phyloP scores from a whole-genome alignment of 257 asterid genomes.

The Gynochthodes officinalis region DNA sequence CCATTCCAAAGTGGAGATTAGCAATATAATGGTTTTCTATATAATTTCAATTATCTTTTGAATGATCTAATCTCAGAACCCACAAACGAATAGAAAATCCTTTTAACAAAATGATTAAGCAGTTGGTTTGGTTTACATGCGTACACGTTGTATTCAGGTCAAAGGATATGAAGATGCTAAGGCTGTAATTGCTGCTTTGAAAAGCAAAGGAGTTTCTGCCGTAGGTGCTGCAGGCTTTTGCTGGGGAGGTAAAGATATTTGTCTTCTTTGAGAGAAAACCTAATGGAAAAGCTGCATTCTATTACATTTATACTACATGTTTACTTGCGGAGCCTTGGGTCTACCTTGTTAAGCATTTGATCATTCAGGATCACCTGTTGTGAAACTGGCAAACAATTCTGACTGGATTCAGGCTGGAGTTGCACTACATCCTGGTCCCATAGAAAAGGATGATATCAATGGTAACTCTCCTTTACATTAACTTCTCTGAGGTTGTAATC shows the following conservation, averaged over 20 bases:
- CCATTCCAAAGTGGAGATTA: not conserved
- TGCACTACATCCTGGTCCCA: slow-evolving; percentile 60
- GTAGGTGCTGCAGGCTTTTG: slow-evolving; percentile 70
- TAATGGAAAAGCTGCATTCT: not conserved
- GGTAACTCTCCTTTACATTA: slow-evolving; percentile 27
- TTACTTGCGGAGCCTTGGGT: not conserved
- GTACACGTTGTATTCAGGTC: slow-evolving; percentile 24
- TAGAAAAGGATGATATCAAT: slow-evolving; percentile 50
- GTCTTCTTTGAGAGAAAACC: not conserved
- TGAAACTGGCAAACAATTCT: slow-evolving; percentile 41
- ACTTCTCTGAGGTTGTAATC: not conserved
- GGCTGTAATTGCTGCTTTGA: slow-evolving; percentile 40
- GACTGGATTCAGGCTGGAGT: slow-evolving; percentile 56
- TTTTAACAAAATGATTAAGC: not conserved
- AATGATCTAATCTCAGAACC: not conserved
- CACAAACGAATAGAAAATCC: not conserved
- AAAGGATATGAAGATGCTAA: slow-evolving; percentile 60
- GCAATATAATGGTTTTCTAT: not conserved
- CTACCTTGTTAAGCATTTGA: not conserved
- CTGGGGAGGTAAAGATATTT: slow-evolving; percentile 55
- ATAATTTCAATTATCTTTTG: not conserved
- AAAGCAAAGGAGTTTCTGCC: slow-evolving; percentile 42
- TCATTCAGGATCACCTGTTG: slow-evolving; percentile 45
- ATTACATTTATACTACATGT: not conserved
- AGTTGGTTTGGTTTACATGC: not conserved